These are phyloP conservation scores for Pyrus betulifolia DNA, from an alignment of 306 rosid species.

Conservation along the genomic window DNA sequence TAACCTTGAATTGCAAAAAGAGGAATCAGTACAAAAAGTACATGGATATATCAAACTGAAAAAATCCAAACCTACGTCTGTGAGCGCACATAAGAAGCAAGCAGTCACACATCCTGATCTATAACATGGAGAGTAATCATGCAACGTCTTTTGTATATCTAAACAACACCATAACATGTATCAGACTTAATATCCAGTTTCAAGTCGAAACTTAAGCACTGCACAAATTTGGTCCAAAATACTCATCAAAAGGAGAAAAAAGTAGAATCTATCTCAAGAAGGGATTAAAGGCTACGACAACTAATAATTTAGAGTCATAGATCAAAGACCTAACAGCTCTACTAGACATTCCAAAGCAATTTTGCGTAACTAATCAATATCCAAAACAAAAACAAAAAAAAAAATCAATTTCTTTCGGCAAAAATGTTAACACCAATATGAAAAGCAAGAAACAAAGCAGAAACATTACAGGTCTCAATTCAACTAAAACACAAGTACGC, in stretches of 20 bases:
- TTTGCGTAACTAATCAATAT: background rate
- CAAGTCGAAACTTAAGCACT: background rate
- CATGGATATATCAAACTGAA: background rate
- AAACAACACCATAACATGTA: background rate
- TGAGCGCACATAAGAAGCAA: background rate
- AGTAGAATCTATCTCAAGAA: background rate
- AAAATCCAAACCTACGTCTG: background rate
- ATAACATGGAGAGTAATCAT: background rate
- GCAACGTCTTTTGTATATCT: background rate
- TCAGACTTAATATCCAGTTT: background rate
- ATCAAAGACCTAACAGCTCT: background rate
- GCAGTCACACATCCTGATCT: background rate
- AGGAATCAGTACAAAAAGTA: slow-evolving; percentile 14
- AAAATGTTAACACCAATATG: background rate
- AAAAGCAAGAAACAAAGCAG: background rate
- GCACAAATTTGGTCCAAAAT: background rate
- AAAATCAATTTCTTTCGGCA: background rate
- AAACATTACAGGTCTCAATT: background rate
- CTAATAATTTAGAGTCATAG: background rate
- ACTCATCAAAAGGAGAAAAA: background rate
- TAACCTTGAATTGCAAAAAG: slow-evolving; percentile 49
- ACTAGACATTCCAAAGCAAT: background rate
- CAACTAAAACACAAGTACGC: background rate
- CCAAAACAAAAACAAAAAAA: background rate
- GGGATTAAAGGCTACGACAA: background rate